Percentiles rank a stretch among this genome's conserved stretches.
These are phyloP conservation scores for Cladosporium cucumerinum DNA, from an alignment of 2,329 filamentous ascomycete genomes.

Conservation along the genomic window DNA sequence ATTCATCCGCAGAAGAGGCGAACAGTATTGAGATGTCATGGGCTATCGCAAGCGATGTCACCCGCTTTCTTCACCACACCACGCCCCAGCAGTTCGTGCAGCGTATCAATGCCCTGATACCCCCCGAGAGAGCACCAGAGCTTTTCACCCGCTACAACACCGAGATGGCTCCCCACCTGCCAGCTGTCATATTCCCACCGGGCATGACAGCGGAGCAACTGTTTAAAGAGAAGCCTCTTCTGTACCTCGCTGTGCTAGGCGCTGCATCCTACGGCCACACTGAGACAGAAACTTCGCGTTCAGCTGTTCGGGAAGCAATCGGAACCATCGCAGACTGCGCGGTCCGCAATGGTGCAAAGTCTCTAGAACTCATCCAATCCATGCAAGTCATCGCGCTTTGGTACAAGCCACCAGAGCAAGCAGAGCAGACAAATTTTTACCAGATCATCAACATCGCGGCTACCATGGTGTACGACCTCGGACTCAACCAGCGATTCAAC, in stretches of 20 bases:
- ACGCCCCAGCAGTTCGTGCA: slow-evolving; percentile 30
- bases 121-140: slow-evolving; percentile 49
- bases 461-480: slow-evolving; percentile 79
- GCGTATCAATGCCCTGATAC: slow-evolving; percentile 48
- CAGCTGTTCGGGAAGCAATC: slow-evolving; percentile 67
- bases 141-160: slow-evolving; percentile 57
- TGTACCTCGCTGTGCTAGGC: slow-evolving; percentile 58
- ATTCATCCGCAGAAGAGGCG: slow-evolving; percentile 7
- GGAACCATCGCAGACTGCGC: slow-evolving; percentile 70
- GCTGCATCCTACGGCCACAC: slow-evolving; percentile 52
- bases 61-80: slow-evolving; percentile 25
- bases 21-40: slow-evolving; percentile 19
- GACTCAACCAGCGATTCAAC: slow-evolving; percentile 60
- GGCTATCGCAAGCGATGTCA: slow-evolving; percentile 23
- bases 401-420: slow-evolving; percentile 80
- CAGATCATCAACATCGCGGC: slow-evolving; percentile 78
- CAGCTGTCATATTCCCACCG: slow-evolving; percentile 56
- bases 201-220: slow-evolving; percentile 53
- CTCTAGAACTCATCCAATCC: slow-evolving; percentile 76
- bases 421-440: slow-evolving; percentile 86
- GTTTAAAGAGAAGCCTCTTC: slow-evolving; percentile 56
- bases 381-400: slow-evolving; percentile 73
- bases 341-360: slow-evolving; percentile 74
- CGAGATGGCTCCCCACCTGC: slow-evolving; percentile 54
- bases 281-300: slow-evolving; percentile 55